These are phyloP conservation scores for Thinopyrum elongatum DNA, from an alignment of 176 grass and related monocot species.

Conservation along the genomic window DNA sequence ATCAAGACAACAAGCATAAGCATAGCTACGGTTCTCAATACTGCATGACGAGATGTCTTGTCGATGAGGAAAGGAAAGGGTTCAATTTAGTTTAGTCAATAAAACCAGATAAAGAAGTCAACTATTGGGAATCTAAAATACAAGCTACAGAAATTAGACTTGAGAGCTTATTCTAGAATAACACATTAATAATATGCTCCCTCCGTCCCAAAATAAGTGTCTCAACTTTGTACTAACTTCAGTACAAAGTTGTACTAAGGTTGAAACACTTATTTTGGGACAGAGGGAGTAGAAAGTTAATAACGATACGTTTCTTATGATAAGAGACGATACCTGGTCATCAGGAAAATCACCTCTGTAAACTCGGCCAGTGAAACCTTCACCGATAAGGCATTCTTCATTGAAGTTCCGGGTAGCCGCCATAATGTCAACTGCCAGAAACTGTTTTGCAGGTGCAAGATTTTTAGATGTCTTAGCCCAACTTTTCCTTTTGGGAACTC, in stretches of 20 bases:
- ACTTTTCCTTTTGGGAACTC: constrained; percentile 57
- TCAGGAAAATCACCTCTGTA: constrained; percentile 88
- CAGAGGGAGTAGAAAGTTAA: not conserved
- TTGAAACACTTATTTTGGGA: too few relatives aligned
- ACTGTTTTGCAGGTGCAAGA: constrained; percentile 61
- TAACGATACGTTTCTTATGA: not conserved
- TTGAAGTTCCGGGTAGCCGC: constrained; percentile 78
- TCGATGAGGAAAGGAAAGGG: not conserved
- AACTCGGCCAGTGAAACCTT: constrained; percentile 81
- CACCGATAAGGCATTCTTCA: constrained; percentile 76
- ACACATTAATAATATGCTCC: constrained; percentile 10
- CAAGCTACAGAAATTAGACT: constrained; percentile 11
- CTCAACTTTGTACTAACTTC: too few relatives aligned
- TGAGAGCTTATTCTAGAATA: constrained; percentile 30
- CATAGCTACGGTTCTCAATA: not conserved
- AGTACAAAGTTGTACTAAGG: too few relatives aligned
- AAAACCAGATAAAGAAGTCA: constrained; percentile 22
- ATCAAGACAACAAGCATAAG: constrained; percentile 10
- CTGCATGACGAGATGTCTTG: constrained; percentile 5
- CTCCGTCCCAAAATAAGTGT: too few relatives aligned
- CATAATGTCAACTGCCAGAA: constrained; percentile 66
- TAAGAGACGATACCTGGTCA: constrained; percentile 62
- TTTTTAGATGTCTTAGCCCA: constrained; percentile 65
- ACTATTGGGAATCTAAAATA: not conserved
- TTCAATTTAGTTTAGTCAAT: not conserved